These are phyloP conservation scores for Euphrasia arctica DNA, from an alignment of 305 asterid species.

Conservation along the genomic window DNA sequence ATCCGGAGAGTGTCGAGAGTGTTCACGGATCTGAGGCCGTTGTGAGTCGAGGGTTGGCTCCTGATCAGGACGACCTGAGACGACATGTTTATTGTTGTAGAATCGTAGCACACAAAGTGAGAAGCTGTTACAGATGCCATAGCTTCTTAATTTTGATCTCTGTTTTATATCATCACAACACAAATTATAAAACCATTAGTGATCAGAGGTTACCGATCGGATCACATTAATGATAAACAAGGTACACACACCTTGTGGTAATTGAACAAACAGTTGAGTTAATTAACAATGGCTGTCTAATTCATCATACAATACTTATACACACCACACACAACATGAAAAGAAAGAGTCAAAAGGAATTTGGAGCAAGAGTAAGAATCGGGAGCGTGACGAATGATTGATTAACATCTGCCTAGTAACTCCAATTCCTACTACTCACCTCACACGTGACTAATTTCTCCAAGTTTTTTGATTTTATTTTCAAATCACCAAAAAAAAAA, in stretches of 20 bases:
- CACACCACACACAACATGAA: not conserved
- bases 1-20: constrained; percentile 32
- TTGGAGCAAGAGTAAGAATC: not conserved
- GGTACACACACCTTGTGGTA: not conserved
- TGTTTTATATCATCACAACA: not conserved
- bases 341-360: not conserved
- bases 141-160: not conserved
- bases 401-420: too few species aligned
- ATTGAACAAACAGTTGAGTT: not conserved
- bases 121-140: constrained; percentile 71
- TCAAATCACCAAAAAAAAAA: too few species aligned
- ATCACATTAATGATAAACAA: not conserved
- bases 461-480: too few species aligned
- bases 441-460: too few species aligned
- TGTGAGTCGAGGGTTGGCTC: constrained; percentile 49
- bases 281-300: not conserved
- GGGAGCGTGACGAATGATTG: not conserved
- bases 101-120: constrained; percentile 53
- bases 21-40: constrained; percentile 60
- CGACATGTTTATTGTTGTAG: constrained; percentile 36
- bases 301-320: not conserved
- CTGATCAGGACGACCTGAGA: constrained; percentile 45
- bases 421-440: too few species aligned
- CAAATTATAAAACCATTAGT: not conserved
- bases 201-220: not conserved